A percentile compares a stretch with the other conserved stretches of the same genome.
Conservation (phyloP, 352 stramenopile species). For the Globisporangium splendens region DNA sequence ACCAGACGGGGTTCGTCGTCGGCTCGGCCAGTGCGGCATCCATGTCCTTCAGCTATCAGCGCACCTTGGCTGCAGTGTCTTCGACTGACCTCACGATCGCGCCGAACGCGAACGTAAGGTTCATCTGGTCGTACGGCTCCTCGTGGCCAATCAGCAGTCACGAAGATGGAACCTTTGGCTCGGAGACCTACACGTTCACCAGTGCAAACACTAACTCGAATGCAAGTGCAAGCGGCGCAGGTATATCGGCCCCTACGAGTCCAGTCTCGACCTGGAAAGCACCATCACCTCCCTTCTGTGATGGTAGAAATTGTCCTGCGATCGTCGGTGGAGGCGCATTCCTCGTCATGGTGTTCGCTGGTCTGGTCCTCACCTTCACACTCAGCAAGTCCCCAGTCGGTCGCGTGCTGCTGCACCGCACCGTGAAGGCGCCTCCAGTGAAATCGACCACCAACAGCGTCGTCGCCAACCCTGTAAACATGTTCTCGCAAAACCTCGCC, state of each 20-base stretch:
- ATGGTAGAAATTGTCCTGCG: conserved; percentile 57
- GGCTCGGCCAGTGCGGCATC: conserved; percentile 28
- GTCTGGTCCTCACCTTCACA: too few species aligned
- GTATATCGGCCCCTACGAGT: background rate
- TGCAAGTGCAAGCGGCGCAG: conserved; percentile 4
- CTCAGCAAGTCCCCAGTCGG: too few species aligned
- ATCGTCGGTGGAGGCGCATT: conserved; percentile 60
- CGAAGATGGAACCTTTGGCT: conserved; percentile 41
- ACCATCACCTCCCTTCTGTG: conserved; percentile 29
- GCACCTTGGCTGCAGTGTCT: conserved; percentile 44
- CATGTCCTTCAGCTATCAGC: conserved; percentile 75
- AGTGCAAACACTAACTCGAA: conserved; percentile 14
- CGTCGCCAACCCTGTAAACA: conserved; percentile 31
- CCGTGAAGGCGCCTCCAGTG: conserved; percentile 35
- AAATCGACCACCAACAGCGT: conserved; percentile 48
- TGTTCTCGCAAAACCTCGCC: conserved; percentile 50
- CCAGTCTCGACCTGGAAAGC: background rate
- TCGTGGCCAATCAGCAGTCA: conserved; percentile 64
- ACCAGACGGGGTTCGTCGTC: conserved; percentile 39
- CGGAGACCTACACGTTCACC: conserved; percentile 48
- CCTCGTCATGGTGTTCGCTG: conserved; percentile 42
- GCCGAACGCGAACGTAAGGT: conserved; percentile 24
- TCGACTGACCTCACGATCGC: conserved; percentile 47
- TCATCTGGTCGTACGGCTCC: conserved; percentile 74
- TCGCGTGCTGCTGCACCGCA: conserved; percentile 46